phyloP scores from a whole-genome alignment of 768 basidiomycete species.

The Neoboletus brunneissimus region DNA sequence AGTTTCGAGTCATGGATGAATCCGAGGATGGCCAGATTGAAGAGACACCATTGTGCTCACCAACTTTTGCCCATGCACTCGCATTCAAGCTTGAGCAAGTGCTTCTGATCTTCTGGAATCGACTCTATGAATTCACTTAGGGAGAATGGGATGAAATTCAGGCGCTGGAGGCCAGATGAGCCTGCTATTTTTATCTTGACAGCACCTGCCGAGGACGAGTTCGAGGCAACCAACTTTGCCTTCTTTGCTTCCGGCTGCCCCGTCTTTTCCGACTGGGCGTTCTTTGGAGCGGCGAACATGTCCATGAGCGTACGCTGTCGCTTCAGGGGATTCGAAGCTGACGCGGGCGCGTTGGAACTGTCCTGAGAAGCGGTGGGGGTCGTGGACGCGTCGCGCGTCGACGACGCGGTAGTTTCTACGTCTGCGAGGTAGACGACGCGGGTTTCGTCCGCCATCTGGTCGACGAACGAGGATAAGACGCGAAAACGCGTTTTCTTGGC shows the following conservation, averaged over 20 bases:
- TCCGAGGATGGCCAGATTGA: background rate
- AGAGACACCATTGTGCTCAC: conserved; percentile 31
- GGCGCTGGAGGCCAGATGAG: conserved; percentile 27
- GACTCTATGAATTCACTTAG: conserved; percentile 49
- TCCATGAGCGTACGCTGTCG: conserved; percentile 66
- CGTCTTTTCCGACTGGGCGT: conserved; percentile 19
- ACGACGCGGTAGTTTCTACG: conserved; percentile 30
- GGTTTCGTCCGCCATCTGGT: conserved; percentile 24
- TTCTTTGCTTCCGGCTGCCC: conserved; percentile 45
- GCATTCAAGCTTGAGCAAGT: conserved; percentile 64
- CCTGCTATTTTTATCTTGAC: conserved; percentile 4
- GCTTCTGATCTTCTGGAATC: conserved; percentile 54
- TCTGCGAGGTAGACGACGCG: conserved; percentile 46
- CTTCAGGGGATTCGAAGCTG: conserved; percentile 32
- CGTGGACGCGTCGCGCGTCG: conserved; percentile 8
- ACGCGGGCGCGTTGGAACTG: conserved; percentile 13
- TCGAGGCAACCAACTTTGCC: conserved; percentile 36
- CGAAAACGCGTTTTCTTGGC: conserved; percentile 11
- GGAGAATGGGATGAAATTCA: conserved; percentile 73
- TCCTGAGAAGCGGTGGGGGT: conserved; percentile 27
- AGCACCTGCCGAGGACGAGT: conserved; percentile 19
- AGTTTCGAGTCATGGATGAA: background rate
- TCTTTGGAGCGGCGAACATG: conserved; percentile 49
- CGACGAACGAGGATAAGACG: conserved; percentile 12
- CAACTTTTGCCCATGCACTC: conserved; percentile 74